phyloP scores from a whole-genome alignment of 768 basidiomycete genomes.

The Lactarius deliciosus region DNA sequence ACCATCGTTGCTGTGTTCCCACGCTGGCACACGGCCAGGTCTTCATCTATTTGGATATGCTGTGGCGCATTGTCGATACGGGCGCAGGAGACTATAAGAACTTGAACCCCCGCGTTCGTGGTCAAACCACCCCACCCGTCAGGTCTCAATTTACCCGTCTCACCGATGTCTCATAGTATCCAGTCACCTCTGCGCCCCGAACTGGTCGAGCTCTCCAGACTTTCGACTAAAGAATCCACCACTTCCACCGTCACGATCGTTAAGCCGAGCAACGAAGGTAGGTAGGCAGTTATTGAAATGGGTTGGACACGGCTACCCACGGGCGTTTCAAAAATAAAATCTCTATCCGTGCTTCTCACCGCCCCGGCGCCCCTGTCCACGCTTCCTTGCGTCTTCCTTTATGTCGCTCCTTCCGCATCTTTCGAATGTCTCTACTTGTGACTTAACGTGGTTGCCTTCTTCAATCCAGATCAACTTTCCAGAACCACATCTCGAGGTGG shows the following conservation, averaged over 20 bases:
- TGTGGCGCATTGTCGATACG: neutral
- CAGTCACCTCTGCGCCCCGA: neutral
- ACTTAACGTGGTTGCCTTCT: constrained; percentile 1
- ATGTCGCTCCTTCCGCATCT: no score
- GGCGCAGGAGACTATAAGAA: neutral
- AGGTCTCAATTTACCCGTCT: neutral
- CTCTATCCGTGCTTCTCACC: neutral
- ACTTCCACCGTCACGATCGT: neutral
- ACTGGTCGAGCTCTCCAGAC: neutral
- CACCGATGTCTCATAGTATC: neutral
- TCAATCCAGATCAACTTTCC: neutral
- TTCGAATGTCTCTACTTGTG: neutral
- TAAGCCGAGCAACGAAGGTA: neutral
- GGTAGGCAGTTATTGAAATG: neutral
- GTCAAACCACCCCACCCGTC: neutral
- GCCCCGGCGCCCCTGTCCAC: no score
- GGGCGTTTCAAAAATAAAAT: no score
- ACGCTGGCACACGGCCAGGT: no score
- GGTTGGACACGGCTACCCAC: neutral
- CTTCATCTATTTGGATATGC: neutral
- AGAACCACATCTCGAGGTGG: neutral
- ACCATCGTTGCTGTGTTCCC: no score
- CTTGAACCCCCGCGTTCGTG: neutral
- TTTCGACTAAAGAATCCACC: neutral
- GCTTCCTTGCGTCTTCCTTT: no score